These are phyloP conservation scores for Sporothrix luriei DNA, from an alignment of 2,329 filamentous ascomycete genomes.

Conservation along the genomic window DNA sequence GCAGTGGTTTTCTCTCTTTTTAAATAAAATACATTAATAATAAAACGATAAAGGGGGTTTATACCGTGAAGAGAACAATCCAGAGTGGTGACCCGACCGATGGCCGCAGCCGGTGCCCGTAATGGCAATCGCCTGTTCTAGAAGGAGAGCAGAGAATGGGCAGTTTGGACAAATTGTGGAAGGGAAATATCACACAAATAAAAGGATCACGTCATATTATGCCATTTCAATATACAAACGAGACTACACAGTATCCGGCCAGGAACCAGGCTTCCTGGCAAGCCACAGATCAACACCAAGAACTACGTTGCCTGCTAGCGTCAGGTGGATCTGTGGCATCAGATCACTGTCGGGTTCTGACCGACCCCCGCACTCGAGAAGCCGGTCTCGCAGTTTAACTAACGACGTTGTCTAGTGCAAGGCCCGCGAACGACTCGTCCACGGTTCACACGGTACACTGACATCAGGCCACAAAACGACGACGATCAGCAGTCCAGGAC, in stretches of 20 bases:
- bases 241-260: background rate
- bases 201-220: background rate
- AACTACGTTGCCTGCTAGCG: constrained; percentile 5
- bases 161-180: background rate
- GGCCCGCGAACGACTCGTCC: background rate
- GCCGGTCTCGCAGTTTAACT: background rate
- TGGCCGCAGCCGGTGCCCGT: constrained; percentile 46
- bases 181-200: background rate
- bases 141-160: background rate
- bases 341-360: background rate
- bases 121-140: constrained; percentile 25
- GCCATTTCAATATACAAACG: background rate
- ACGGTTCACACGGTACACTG: too few species aligned
- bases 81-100: constrained; percentile 50
- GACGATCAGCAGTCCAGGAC: background rate
- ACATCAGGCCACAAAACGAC: background rate
- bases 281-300: background rate
- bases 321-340: background rate
- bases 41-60: too few species aligned
- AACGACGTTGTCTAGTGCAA: background rate
- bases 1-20: too few species aligned
- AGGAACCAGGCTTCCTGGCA: background rate
- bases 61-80: constrained; percentile 47
- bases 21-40: too few species aligned
- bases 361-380: constrained; percentile 12